Evolutionary conservation across 192 early-diverging fungal genomes (phyloP).

Genomic region (Polychytrium aggregatum): DNA sequence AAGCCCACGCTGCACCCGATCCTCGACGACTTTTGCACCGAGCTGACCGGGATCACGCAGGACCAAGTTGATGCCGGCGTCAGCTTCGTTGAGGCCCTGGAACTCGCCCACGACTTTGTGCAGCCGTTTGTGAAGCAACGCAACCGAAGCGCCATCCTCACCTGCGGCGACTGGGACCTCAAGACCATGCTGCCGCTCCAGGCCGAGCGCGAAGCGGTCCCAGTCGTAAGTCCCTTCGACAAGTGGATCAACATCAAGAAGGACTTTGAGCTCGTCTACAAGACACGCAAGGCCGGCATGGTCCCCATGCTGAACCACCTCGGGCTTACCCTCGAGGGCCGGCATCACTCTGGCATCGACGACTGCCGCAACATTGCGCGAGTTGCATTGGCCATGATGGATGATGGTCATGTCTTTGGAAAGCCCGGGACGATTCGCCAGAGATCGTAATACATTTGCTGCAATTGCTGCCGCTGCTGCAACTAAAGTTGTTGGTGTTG

Average conservation of each 20-base stretch:
- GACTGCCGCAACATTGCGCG: slow-evolving; percentile 70
- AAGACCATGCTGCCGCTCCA: slow-evolving; percentile 68
- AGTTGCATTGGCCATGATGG: too few species aligned
- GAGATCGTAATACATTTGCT: too few species aligned
- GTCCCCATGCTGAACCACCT: slow-evolving; percentile 52
- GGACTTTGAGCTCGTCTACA: slow-evolving; percentile 43
- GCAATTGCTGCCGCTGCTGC: too few species aligned
- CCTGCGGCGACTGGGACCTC: slow-evolving; percentile 68
- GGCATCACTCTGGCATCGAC: slow-evolving; percentile 73
- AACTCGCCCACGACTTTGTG: slow-evolving; percentile 36
- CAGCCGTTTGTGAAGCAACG: slow-evolving; percentile 13
- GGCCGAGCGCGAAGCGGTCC: slow-evolving; percentile 45
- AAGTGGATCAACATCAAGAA: slow-evolving; percentile 55
- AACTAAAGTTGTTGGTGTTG: too few species aligned
- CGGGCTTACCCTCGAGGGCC: slow-evolving; percentile 55
- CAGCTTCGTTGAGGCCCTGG: slow-evolving; percentile 33
- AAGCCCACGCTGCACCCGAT: slow-evolving; percentile 53
- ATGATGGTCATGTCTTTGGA: too few species aligned
- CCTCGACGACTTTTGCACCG: slow-evolving; percentile 64
- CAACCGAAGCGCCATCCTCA: slow-evolving; percentile 27
- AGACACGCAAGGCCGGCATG: slow-evolving; percentile 40
- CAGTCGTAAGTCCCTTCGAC: too few species aligned
- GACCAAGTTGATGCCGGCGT: slow-evolving; percentile 33
- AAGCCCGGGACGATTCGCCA: too few species aligned
- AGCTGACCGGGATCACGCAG: slow-evolving; percentile 72